Percentiles rank a stretch among this genome's conserved stretches.
phyloP scores from a whole-genome alignment of 108 stramenopile genomes.

The Tribonema minus region DNA sequence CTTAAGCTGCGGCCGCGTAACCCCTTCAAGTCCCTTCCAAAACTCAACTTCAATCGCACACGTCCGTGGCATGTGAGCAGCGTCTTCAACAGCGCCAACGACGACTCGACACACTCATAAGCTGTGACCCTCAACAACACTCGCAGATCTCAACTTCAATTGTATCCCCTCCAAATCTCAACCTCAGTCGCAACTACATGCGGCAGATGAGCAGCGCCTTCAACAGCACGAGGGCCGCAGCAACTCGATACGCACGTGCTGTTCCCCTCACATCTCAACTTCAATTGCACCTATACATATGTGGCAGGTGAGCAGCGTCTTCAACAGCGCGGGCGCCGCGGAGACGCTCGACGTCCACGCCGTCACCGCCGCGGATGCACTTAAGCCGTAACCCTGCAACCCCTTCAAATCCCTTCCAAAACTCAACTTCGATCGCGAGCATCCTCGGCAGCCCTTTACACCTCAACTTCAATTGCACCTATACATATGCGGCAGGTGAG shows the following conservation, averaged over 20 bases:
- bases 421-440: too few species aligned
- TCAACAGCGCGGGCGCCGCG: constrained; percentile 11
- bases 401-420: too few species aligned
- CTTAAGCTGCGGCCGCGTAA: not conserved
- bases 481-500: constrained; percentile 5
- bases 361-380: constrained; percentile 1
- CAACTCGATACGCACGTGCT: constrained; percentile 6
- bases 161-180: too few species aligned
- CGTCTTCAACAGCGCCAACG: constrained; percentile 17
- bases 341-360: constrained; percentile 28
- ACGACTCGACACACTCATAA: not conserved
- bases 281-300: not conserved
- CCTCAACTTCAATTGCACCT: not conserved
- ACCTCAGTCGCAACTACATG: too few species aligned
- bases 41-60: too few species aligned
- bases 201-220: constrained; percentile 22
- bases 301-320: constrained; percentile 19
- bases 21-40: too few species aligned
- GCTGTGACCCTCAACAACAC: not conserved
- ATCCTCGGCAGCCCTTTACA: too few species aligned
- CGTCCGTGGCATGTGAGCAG: constrained; percentile 14
- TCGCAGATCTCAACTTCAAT: too few species aligned
- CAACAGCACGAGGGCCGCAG: constrained; percentile 14
- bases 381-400: too few species aligned
- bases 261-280: constrained; percentile 8